Percentiles rank a stretch among this genome's conserved stretches.
These are phyloP conservation scores for Durusdinium trenchii DNA, from an alignment of 73 alveolate genomes.

Conservation along the genomic window DNA sequence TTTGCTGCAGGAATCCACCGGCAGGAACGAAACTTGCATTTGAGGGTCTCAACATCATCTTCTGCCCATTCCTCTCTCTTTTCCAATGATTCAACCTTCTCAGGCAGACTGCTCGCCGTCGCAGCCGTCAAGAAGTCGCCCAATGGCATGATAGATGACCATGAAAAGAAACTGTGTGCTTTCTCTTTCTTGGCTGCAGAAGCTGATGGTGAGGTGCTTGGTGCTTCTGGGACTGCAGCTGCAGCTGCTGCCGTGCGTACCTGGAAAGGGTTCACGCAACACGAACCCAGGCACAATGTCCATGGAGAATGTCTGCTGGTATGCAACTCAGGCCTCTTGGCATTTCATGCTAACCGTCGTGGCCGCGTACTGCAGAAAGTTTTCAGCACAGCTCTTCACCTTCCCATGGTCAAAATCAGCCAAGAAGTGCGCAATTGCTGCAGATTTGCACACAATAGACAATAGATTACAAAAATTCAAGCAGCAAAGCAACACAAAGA, in stretches of 20 bases:
- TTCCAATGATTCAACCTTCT: slow-evolving; percentile 30
- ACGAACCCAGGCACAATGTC: background rate
- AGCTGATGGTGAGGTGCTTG: slow-evolving; percentile 11
- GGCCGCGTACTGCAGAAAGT: slow-evolving; percentile 76
- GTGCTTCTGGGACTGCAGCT: slow-evolving; percentile 14
- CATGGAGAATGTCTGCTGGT: background rate
- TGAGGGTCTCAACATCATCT: slow-evolving; percentile 56
- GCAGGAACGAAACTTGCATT: slow-evolving; percentile 65
- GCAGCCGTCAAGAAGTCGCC: slow-evolving; percentile 59
- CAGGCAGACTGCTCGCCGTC: background rate
- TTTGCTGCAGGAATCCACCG: slow-evolving; percentile 78
- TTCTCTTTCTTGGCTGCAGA: slow-evolving; percentile 17
- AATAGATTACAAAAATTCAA: too few relatives aligned
- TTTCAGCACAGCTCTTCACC: slow-evolving; percentile 65
- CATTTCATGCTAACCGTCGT: slow-evolving; percentile 41
- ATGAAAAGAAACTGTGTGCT: slow-evolving; percentile 61
- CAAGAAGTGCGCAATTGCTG: background rate
- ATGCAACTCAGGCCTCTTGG: slow-evolving; percentile 30
- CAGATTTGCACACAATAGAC: too few relatives aligned
- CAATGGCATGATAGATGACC: slow-evolving; percentile 66
- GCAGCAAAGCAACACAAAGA: background rate
- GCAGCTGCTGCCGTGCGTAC: slow-evolving; percentile 10
- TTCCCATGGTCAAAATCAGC: background rate
- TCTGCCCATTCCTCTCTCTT: slow-evolving; percentile 82
- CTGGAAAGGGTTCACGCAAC: background rate